Evolutionary conservation across 164 flowering plant genomes (phyloP), one percentile per base, ranked within the genome.

Genomic region (Macadamia tetraphylla): DNA sequence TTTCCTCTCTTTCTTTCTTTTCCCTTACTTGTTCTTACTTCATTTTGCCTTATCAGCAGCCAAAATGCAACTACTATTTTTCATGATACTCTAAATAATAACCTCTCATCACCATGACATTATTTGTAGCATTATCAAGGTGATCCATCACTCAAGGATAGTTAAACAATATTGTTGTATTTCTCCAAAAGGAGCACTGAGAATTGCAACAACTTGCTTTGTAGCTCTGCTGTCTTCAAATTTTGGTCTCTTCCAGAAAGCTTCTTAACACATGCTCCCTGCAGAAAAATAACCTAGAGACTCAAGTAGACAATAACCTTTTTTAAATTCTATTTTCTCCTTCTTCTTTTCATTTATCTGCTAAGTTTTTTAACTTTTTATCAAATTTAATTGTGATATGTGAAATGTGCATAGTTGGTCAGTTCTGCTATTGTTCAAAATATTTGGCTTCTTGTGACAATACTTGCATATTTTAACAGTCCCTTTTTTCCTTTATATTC

Each of bases 111-210:
- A 98, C 99, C 98, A 95, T 95, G 60, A 87, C 87, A 88, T 90
- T 95, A 73, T 88, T 92, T 35, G 98, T 95, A 73, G 76, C 89
- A 76, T 61, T 78, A 75, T 95, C 98, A 71, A 95, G 96, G 75
- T 88, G 85, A 63, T 91, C 98, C 94, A 92, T 86, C 42, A 95
- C 88, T 69, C 83, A 88, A 31, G 99, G 97, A 83, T 95, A 95
- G 76, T 95, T 95, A 89, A 53, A 83, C 93, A 71, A 93, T 78
- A 76, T 92, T 91, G 78, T 89, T 90, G 73, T 90, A 95, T 72
- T 92, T 95, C 66, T 95, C 94, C 78, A 23, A 92, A 67, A 30
- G 99, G 99, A 73, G 99, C 97, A 84, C 96, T 95, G 74, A 95
- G 75, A 65, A 95, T 94, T 46, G 98, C 88, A 80, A 95, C 97